phyloP scores from a whole-genome alignment of 148 eudicot species.

The Vaccinium macrocarpon region DNA sequence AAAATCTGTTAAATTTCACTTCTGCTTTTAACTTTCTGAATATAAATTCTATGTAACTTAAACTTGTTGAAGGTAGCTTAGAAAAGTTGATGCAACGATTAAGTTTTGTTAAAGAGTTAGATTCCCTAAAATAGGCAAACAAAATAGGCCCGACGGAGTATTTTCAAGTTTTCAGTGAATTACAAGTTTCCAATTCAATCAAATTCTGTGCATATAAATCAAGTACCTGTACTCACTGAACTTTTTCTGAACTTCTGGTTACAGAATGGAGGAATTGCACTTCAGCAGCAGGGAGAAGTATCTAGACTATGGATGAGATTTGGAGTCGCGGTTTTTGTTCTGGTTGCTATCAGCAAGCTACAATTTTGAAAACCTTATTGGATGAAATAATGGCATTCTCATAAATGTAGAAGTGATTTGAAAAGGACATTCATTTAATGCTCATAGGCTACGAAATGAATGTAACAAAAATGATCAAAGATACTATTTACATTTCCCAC shows the following conservation, averaged over 20 bases:
- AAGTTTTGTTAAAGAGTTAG: background rate
- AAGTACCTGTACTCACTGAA: conserved; percentile 13
- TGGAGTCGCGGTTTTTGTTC: conserved; percentile 38
- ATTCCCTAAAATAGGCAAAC: background rate
- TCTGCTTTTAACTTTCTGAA: background rate
- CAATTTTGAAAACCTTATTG: background rate
- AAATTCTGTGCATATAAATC: background rate
- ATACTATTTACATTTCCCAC: background rate
- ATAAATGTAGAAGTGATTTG: background rate
- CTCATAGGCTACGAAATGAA: background rate
- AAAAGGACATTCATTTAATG: background rate
- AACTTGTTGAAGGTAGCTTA: background rate
- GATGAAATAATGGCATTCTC: conserved; percentile 8
- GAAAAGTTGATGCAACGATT: background rate
- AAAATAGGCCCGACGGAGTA: background rate
- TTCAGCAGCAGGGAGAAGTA: conserved; percentile 36
- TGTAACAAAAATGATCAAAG: background rate
- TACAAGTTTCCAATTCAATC: background rate
- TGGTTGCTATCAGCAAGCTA: conserved; percentile 35
- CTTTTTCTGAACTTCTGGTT: conserved; percentile 14
- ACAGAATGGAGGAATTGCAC: conserved; percentile 58
- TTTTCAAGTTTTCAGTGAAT: background rate
- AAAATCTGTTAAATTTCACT: background rate
- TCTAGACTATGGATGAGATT: conserved; percentile 32
- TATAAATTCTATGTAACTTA: background rate